Evolutionary conservation across 441 rosid species (phyloP).

Genomic region (Eutrema salsugineum): DNA sequence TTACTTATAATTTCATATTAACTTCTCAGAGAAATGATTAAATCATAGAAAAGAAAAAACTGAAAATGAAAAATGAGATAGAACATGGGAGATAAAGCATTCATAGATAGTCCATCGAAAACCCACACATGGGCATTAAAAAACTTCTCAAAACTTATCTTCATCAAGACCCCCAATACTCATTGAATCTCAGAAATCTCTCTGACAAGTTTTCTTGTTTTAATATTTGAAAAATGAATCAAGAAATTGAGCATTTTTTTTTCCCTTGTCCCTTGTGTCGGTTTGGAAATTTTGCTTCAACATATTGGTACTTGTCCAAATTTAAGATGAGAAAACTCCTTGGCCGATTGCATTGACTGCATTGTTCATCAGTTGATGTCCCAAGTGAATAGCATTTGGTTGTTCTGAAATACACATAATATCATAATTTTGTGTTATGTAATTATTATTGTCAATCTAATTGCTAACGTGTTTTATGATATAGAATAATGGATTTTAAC

Average conservation of each 20-base stretch:
- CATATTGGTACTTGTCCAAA: not conserved
- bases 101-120: not conserved
- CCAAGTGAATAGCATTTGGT: constrained; percentile 14
- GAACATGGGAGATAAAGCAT: not conserved
- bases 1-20: too few relatives aligned
- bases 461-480: not conserved
- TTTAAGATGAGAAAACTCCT: constrained; percentile 15
- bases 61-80: not conserved
- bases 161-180: constrained; percentile 17
- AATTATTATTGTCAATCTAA: not conserved
- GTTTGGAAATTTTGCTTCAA: not conserved
- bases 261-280: not conserved
- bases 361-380: not conserved
- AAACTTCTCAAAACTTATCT: constrained; percentile 9
- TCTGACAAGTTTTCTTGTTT: constrained; percentile 11
- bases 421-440: not conserved
- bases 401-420: not conserved
- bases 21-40: not conserved
- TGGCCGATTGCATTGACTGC: not conserved
- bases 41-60: not conserved
- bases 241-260: constrained; percentile 2
- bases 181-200: constrained; percentile 18
- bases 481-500: not conserved
- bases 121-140: not conserved
- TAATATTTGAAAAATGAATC: constrained; percentile 18